Percentiles rank a stretch among this genome's conserved stretches.
phyloP scores from a whole-genome alignment of 1,284 basidiomycete species.

The Pisolithus thermaeus region DNA sequence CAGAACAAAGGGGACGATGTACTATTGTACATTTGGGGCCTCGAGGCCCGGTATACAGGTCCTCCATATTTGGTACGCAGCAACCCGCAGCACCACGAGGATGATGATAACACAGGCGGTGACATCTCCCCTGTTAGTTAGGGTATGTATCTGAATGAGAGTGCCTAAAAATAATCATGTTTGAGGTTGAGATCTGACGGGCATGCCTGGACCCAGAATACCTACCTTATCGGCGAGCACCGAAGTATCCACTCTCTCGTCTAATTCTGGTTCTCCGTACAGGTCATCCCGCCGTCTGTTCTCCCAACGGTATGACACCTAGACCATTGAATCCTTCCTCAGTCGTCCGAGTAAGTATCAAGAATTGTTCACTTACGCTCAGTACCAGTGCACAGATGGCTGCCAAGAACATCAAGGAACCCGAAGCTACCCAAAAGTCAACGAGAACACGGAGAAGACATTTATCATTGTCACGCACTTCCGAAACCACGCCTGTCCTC shows the following conservation, averaged over 20 bases:
- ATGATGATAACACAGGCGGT: too few species aligned
- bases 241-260: constrained; percentile 55
- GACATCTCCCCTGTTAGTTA: constrained; percentile 1
- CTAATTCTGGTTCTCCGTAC: constrained; percentile 47
- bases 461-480: constrained; percentile 10
- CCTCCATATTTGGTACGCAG: too few species aligned
- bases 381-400: constrained; percentile 48
- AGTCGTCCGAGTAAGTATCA: neutral
- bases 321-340: neutral
- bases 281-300: constrained; percentile 50
- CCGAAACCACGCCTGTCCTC: constrained; percentile 21
- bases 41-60: too few species aligned
- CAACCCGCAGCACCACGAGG: too few species aligned
- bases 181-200: neutral
- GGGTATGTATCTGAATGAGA: constrained; percentile 22
- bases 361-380: constrained; percentile 35
- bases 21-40: too few species aligned
- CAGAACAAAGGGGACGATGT: neutral
- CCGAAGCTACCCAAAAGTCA: constrained; percentile 35
- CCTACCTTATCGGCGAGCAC: constrained; percentile 61
- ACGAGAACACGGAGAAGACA: neutral
- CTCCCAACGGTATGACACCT: constrained; percentile 60
- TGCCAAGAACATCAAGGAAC: constrained; percentile 54
- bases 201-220: neutral
- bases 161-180: constrained; percentile 15